Conservation (phyloP, 768 basidiomycete genomes). For the Termitomyces sp. region DNA sequence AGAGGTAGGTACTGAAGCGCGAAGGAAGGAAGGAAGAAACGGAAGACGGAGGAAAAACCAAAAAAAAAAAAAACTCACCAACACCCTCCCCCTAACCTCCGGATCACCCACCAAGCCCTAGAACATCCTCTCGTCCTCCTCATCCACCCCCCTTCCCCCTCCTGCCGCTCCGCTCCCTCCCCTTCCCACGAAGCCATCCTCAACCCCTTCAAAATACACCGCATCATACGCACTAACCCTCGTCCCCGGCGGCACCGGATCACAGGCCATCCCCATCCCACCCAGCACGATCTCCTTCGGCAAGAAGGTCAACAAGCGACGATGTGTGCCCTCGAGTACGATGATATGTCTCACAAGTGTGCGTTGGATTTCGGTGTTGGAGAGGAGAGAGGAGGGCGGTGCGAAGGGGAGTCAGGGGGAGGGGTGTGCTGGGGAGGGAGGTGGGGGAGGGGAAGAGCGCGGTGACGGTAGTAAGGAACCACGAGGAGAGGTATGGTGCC, state of each 20-base stretch:
- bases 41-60: too few species aligned
- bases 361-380: conserved; percentile 35
- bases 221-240: conserved; percentile 61
- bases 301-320: conserved; percentile 66
- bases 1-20: too few species aligned
- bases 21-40: too few species aligned
- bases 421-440: conserved; percentile 30
- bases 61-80: conserved; percentile 33
- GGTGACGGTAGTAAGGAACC: conserved; percentile 65
- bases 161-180: conserved; percentile 22
- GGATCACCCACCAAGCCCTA: conserved; percentile 58
- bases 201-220: conserved; percentile 68
- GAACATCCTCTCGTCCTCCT: conserved; percentile 46
- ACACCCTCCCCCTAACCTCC: conserved; percentile 36
- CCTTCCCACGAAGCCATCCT: conserved; percentile 40
- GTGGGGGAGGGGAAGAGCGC: conserved; percentile 37
- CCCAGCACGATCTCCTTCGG: conserved; percentile 46
- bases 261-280: conserved; percentile 65
- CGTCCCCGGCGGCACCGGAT: conserved; percentile 78
- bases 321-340: conserved; percentile 64
- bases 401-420: too few species aligned
- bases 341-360: conserved; percentile 74
- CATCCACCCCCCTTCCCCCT: conserved; percentile 28
- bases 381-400: conserved; percentile 37
- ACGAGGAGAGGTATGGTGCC: conserved; percentile 52